Conservation (phyloP, 2,329 filamentous ascomycete species). For the Nigrospora oryzae region DNA sequence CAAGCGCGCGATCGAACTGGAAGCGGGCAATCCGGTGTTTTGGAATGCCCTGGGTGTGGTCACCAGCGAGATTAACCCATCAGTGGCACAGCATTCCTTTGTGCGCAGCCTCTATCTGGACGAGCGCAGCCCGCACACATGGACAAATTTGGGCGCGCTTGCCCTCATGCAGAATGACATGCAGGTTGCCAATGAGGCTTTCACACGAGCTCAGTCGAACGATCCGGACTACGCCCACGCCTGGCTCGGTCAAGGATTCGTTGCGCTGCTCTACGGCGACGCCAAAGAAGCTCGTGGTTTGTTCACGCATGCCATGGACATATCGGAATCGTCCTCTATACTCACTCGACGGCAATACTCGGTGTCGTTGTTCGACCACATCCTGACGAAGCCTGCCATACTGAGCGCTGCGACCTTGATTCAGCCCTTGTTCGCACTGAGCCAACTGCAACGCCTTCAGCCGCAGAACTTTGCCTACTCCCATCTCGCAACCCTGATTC, state of each 20-base stretch:
- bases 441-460: slow-evolving; percentile 66
- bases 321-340: slow-evolving; percentile 68
- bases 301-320: slow-evolving; percentile 91
- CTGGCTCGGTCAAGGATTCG: slow-evolving; percentile 86
- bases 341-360: slow-evolving; percentile 74
- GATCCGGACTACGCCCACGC: slow-evolving; percentile 91
- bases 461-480: slow-evolving; percentile 64
- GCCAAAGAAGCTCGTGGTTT: slow-evolving; percentile 69
- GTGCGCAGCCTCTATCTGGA: slow-evolving; percentile 89
- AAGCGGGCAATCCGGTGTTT: slow-evolving; percentile 89
- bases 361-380: slow-evolving; percentile 72
- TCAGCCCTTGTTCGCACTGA: slow-evolving; percentile 80
- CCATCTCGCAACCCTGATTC: slow-evolving; percentile 72
- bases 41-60: slow-evolving; percentile 95
- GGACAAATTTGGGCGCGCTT: slow-evolving; percentile 85
- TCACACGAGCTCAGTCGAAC: slow-evolving; percentile 83
- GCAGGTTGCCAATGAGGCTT: slow-evolving; percentile 81
- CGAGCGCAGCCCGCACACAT: slow-evolving; percentile 73
- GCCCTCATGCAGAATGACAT: slow-evolving; percentile 78
- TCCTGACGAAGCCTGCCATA: slow-evolving; percentile 49
- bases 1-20: slow-evolving; percentile 91
- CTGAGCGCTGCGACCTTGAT: slow-evolving; percentile 57
- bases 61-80: slow-evolving; percentile 76
- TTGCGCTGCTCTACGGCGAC: slow-evolving; percentile 72
- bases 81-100: slow-evolving; percentile 88